Conservation (phyloP, 2,329 filamentous ascomycete species). For the Pseudopyrenochaeta lycopersici region DNA sequence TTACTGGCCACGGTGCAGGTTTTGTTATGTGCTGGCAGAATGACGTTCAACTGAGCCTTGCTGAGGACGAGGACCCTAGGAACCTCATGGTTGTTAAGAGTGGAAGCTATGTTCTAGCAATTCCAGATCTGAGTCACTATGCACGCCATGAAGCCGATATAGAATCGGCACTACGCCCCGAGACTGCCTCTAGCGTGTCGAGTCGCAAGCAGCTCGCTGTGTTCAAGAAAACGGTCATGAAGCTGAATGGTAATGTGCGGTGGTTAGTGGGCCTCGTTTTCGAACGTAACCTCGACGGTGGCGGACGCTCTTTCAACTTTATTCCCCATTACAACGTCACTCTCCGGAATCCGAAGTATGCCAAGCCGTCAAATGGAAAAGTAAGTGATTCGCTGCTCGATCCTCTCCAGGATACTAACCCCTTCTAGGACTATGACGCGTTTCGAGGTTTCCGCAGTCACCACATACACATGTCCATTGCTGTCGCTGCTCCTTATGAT, state of each 20-base stretch:
- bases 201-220: conserved; percentile 76
- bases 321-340: conserved; percentile 91
- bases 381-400: conserved; percentile 15
- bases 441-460: conserved; percentile 96
- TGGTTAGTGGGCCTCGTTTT: conserved; percentile 94
- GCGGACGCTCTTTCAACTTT: conserved; percentile 84
- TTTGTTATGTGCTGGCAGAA: conserved; percentile 99
- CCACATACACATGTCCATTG: conserved; percentile 94
- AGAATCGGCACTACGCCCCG: conserved; percentile 64
- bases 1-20: conserved; percentile 91
- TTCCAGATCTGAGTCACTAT: conserved; percentile 92
- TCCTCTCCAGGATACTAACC: conserved; percentile 21
- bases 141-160: conserved; percentile 70
- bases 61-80: conserved; percentile 84
- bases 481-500: conserved; percentile 85
- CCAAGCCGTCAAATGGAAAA: conserved; percentile 65
- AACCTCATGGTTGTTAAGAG: conserved; percentile 96
- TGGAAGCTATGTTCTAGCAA: conserved; percentile 91
- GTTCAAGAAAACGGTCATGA: conserved; percentile 99
- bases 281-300: conserved; percentile 79
- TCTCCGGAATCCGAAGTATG: conserved; percentile 80
- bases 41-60: conserved; percentile 87
- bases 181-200: conserved; percentile 65
- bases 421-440: conserved; percentile 78
- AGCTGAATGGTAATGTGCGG: conserved; percentile 93